Conservation (phyloP, 805 yeast species). For the Dipodascopsis uninucleata region DNA sequence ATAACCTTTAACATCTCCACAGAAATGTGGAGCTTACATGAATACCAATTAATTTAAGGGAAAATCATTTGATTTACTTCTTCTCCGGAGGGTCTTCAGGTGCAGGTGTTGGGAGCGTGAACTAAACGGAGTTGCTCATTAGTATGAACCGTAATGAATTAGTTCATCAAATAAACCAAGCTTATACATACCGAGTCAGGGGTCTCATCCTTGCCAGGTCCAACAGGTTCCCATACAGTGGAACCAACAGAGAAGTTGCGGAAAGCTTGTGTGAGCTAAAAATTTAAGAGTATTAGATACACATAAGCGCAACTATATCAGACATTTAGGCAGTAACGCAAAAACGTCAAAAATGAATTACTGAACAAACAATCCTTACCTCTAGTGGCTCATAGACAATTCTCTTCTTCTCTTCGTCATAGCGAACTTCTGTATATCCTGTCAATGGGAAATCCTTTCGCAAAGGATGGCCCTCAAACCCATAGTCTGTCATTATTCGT, state of each 20-base stretch:
- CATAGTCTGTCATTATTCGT: constrained; percentile 87
- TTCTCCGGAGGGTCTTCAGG: constrained; percentile 58
- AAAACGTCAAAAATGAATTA: no score
- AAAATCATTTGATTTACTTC: no score
- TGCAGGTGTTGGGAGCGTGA: constrained; percentile 77
- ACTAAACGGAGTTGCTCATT: constrained; percentile 36
- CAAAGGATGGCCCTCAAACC: constrained; percentile 87
- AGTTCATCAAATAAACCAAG: background rate
- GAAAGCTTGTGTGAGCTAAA: constrained; percentile 78
- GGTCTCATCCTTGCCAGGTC: constrained; percentile 76
- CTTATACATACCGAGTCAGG: constrained; percentile 47
- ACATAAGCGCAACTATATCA: no score
- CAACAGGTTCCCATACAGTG: constrained; percentile 88
- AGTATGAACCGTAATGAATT: background rate
- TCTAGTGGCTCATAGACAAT: constrained; percentile 87
- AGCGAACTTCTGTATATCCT: constrained; percentile 80
- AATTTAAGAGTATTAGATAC: background rate
- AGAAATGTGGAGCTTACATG: no score
- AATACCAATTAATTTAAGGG: no score
- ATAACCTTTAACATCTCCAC: no score
- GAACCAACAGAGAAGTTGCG: constrained; percentile 86
- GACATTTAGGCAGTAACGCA: background rate
- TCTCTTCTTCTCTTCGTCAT: constrained; percentile 87
- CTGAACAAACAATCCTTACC: constrained; percentile 4
- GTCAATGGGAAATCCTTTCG: constrained; percentile 91